Percentiles rank a stretch among this genome's conserved stretches.
These are phyloP conservation scores for Irpex rosettiformis DNA, from an alignment of 1,284 basidiomycete genomes.

Conservation along the genomic window DNA sequence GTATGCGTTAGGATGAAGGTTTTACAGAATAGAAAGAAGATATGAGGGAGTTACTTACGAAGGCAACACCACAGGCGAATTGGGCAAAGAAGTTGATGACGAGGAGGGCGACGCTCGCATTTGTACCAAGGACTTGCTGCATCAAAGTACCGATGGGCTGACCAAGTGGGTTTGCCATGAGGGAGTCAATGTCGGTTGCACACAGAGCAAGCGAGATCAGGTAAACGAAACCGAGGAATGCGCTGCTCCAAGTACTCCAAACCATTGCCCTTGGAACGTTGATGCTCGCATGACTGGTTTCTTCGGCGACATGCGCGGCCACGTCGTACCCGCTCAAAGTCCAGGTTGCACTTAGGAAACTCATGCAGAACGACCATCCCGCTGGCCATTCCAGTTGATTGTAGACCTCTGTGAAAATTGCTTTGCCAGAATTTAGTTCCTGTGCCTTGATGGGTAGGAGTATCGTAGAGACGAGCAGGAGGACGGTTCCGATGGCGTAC, in stretches of 20 bases:
- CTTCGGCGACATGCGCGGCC: conserved; percentile 18
- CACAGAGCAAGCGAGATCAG: conserved; percentile 17
- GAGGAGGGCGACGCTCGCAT: conserved; percentile 16
- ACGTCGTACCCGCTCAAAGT: conserved; percentile 17
- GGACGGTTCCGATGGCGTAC: conserved; percentile 14
- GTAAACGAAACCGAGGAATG: conserved; percentile 15
- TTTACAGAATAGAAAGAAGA: no score
- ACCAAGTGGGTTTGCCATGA: conserved; percentile 18
- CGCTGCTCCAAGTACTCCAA: conserved; percentile 17
- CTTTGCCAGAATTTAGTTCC: conserved; percentile 12
- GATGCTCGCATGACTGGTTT: conserved; percentile 15
- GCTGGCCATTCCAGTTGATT: conserved; percentile 17
- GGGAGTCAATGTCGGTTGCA: conserved; percentile 17
- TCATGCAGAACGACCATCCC: conserved; percentile 19
- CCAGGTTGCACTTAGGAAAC: conserved; percentile 19
- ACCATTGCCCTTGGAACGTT: conserved; percentile 18
- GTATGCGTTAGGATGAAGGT: no score
- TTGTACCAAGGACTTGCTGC: conserved; percentile 14
- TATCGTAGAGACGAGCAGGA: conserved; percentile 13
- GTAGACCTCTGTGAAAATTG: conserved; percentile 13
- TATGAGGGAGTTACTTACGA: conserved; percentile 11
- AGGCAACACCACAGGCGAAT: conserved; percentile 18
- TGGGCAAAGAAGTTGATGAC: conserved; percentile 18
- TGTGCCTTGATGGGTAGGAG: conserved; percentile 12
- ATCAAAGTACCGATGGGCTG: conserved; percentile 19